Evolutionary conservation across 176 grass and related monocot genomes (phyloP).

Genomic region (Aegilops umbellulata): DNA sequence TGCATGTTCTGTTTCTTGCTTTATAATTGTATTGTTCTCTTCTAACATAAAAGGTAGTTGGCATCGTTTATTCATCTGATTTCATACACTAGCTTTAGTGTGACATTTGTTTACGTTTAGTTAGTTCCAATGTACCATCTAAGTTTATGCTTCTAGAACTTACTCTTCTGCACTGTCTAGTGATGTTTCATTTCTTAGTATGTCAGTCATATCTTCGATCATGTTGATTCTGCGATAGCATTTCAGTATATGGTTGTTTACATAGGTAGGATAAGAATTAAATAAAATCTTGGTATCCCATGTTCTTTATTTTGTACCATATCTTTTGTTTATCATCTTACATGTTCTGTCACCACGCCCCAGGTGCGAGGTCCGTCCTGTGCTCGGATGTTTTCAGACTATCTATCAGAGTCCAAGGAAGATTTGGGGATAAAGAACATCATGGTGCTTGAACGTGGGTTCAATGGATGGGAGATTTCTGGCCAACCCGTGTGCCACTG

Average conservation of each 20-base stretch:
- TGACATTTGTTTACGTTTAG: neutral
- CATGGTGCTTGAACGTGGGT: conserved; percentile 81
- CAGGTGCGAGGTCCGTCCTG: conserved; percentile 85
- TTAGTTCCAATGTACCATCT: neutral
- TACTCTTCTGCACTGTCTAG: neutral
- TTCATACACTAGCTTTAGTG: neutral
- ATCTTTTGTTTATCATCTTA: neutral
- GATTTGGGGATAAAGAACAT: conserved; percentile 55
- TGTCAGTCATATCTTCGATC: neutral
- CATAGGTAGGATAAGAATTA: neutral
- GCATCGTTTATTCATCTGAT: neutral
- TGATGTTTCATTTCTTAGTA: neutral
- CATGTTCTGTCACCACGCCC: neutral
- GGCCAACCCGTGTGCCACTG: conserved; percentile 68
- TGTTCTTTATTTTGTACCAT: neutral
- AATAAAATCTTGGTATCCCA: neutral
- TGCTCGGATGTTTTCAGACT: conserved; percentile 61
- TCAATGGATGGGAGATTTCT: conserved; percentile 75
- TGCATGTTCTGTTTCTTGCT: neutral
- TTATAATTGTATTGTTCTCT: neutral
- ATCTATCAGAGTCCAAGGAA: conserved; percentile 54
- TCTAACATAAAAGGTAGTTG: neutral
- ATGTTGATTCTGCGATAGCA: neutral
- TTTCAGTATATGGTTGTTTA: neutral
- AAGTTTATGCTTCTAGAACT: neutral